Evolutionary conservation across 345 rosid species (phyloP), one percentile per base, ranked within the genome.

Genomic region (Aegle marmelos): DNA sequence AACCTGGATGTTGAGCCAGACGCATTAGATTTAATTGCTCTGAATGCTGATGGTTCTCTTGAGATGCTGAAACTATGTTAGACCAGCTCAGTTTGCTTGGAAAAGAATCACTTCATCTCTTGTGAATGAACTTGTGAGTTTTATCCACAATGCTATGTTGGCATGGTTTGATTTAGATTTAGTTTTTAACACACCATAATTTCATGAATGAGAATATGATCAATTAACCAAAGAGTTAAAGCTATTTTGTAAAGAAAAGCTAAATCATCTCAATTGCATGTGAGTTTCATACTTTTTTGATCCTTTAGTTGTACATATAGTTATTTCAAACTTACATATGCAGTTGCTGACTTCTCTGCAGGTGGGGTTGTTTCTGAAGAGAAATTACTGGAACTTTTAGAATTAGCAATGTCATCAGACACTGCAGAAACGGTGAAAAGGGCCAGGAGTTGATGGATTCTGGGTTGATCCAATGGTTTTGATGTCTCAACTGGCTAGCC

Each of bases 401-500:
- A 90, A 83, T 84, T 96, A 83, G 98, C 99, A 66, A 83, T 96
- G 97, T 92, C 97, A 67, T 96, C 99, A 45, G 91, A 96, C 83
- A 96, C 99, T 1, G 90, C 95, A 53, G 97, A 92, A 86, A 96
- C 97, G 0, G 98, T 96, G 70, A 96, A 90, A 89, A 89, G 95
- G 82, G 95, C 97, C 62, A 85, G 99, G 97, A 94, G 81, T 89
- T 94, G 82, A 84, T 92, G 94, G 95, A 96, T 78, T 92, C 95
- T 9, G 99, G 99, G 90, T 93, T 81, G 98, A 94, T 83, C 98
- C 99, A 63, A 84, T 94, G 85, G 88, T 90, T 75, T 85, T 96
- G 88, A 94, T 96, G 98, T 96, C 98, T 87, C 99, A 96, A 83
- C 83, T 96, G 76, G 99, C 98, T 50, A 91, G 95, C 83, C 97